Base-by-base conservation (phyloP, 1,284 basidiomycete species). In the Irpex lacteus region DNA sequence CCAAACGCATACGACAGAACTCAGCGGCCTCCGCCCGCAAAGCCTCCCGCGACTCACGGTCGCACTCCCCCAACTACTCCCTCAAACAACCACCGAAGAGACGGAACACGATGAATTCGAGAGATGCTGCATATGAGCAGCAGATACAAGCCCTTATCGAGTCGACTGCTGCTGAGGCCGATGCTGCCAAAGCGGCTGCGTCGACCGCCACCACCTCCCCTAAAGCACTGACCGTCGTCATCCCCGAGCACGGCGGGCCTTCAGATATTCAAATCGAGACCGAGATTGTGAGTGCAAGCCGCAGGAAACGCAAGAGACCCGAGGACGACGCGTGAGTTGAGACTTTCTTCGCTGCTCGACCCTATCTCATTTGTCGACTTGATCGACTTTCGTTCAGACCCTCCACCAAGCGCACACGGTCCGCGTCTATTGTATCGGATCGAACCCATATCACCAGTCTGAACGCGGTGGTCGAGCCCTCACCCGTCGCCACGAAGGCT, bases 91-190 rank as follows among this genome's bases (percentile, higher is more conserved):
- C 85, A n/a, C 82, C 88, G 40, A 97, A 96, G 78, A 87, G 94
- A 65, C 84, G 96, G 66, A 95, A 94, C 70, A 98, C 97, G 62
- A 98, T 99, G 95, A 99, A 98, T 76, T 96, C 94, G 72, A 84
- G 96, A 64, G 96, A 98, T 73, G 93, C 96, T 5, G 94, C 92
- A 3, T 98, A 97, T 74, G 95, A 98, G 73, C 94, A 96, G 75
- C 92, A 89, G 66, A 74, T 89, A 62, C 88, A 89, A 73, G 86
- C 89, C 69, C 79, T 90, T 61, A 85, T 92, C 56, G 87, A 91
- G 69, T 83, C 85, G 54, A 88, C 86, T n/a, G 87, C 86, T 21
- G 86, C 86, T 6, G 90, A 91, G 72, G 86, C 86, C 40, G 85
- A 82, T 19, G 82, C 84, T 49, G 86, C 83, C 34, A 82, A 82